These are phyloP conservation scores for Fusarium neocosmosporiellum DNA, from an alignment of 2,329 filamentous ascomycete genomes.

Conservation along the genomic window DNA sequence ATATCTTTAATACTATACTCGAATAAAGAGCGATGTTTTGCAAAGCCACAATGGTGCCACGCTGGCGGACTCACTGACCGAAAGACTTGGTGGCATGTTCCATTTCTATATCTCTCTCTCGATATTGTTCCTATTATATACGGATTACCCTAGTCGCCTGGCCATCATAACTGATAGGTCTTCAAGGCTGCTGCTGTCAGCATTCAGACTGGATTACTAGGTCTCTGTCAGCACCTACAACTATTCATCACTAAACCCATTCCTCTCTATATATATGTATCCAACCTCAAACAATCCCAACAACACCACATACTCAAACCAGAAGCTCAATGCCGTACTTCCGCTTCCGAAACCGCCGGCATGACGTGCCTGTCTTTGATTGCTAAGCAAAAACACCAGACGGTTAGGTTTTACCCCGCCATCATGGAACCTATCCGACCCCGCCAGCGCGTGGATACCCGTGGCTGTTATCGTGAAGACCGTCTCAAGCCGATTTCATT, in stretches of 20 bases:
- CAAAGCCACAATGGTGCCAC: not conserved
- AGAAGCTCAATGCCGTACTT: not conserved
- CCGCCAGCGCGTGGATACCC: constrained; percentile 16
- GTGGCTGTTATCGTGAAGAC: constrained; percentile 8
- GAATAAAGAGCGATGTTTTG: not conserved
- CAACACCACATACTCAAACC: not conserved
- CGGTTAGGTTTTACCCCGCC: constrained; percentile 37
- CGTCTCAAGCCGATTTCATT: not conserved
- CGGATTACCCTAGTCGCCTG: not conserved
- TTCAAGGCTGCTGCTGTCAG: not conserved
- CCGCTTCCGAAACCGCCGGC: not conserved
- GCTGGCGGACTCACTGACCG: not conserved
- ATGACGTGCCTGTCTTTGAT: not conserved
- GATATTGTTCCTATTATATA: not conserved
- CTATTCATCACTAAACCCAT: not conserved
- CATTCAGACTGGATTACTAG: not conserved
- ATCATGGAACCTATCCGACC: constrained; percentile 34
- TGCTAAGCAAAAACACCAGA: constrained; percentile 14
- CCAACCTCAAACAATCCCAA: not conserved
- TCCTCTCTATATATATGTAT: not conserved
- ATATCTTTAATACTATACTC: not conserved
- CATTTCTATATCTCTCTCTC: not conserved
- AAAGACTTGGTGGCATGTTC: not conserved
- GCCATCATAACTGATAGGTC: not conserved
- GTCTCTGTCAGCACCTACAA: not conserved